phyloP scores from a whole-genome alignment of 192 early-diverging fungal species.

The Chytriomyces confervae region DNA sequence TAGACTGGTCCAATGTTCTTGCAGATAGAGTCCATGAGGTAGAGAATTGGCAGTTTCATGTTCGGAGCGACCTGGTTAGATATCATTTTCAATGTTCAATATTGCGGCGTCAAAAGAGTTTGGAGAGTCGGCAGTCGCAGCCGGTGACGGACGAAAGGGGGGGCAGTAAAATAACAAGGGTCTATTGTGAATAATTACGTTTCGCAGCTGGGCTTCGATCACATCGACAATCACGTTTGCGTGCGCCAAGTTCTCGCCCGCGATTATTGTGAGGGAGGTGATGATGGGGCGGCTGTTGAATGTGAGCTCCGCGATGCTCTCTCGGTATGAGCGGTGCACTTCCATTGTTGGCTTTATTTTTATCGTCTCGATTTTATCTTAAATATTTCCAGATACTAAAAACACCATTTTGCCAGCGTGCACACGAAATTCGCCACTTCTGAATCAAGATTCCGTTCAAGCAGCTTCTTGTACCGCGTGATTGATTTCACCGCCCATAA shows the following conservation, averaged over 20 bases:
- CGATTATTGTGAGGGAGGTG: constrained; percentile 84
- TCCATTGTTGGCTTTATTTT: too few species aligned
- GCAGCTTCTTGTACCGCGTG: background rate
- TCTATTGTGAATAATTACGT: constrained; percentile 48
- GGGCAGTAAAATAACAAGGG: background rate
- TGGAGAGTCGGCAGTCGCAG: background rate
- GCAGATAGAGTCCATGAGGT: constrained; percentile 93
- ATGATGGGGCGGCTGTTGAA: constrained; percentile 96
- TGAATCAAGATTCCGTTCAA: background rate
- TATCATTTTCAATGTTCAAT: background rate
- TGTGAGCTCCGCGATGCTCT: constrained; percentile 77
- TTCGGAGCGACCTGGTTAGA: constrained; percentile 66
- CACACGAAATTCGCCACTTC: too few species aligned
- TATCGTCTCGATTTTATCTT: too few species aligned
- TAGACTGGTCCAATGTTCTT: constrained; percentile 91
- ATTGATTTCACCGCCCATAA: background rate
- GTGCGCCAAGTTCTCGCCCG: constrained; percentile 70
- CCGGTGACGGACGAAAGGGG: background rate
- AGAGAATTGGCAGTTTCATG: constrained; percentile 87
- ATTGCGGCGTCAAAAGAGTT: background rate
- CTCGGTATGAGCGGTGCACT: constrained; percentile 48
- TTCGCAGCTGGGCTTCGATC: constrained; percentile 67
- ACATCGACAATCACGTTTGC: constrained; percentile 78
- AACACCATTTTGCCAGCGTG: too few species aligned
- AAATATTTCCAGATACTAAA: too few species aligned